These are phyloP conservation scores for Albugo candida DNA, from an alignment of 352 stramenopile species.

Conservation along the genomic window DNA sequence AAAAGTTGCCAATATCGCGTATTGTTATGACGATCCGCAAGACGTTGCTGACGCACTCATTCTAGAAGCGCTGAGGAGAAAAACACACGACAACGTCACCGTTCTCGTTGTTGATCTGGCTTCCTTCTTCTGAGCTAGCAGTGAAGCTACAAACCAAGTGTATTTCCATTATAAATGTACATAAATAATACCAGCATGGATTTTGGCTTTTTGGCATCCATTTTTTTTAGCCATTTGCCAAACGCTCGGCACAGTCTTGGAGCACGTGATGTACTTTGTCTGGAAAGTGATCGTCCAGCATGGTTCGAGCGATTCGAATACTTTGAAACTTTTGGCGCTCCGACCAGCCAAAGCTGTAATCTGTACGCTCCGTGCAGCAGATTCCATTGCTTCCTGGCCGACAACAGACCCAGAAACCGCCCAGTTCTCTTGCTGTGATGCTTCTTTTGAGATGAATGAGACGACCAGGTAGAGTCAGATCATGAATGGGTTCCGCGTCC, in stretches of 20 bases:
- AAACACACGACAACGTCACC: slow-evolving; percentile 61
- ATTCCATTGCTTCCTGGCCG: slow-evolving; percentile 48
- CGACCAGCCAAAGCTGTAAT: slow-evolving; percentile 65
- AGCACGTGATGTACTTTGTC: slow-evolving; percentile 78
- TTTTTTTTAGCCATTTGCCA: not conserved
- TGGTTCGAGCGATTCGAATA: slow-evolving; percentile 64
- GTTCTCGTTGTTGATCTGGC: slow-evolving; percentile 51
- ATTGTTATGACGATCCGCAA: slow-evolving; percentile 28
- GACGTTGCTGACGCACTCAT: slow-evolving; percentile 36
- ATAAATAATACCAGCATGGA: too few relatives aligned
- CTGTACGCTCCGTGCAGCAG: slow-evolving; percentile 61
- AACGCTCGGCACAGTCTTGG: slow-evolving; percentile 36
- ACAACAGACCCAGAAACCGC: slow-evolving; percentile 70
- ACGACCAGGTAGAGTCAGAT: slow-evolving; percentile 53
- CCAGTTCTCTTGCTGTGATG: slow-evolving; percentile 10
- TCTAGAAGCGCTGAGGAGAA: slow-evolving; percentile 25
- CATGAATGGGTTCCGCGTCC: slow-evolving; percentile 52
- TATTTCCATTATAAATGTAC: too few relatives aligned
- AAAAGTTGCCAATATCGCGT: slow-evolving; percentile 30
- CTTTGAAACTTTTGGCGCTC: slow-evolving; percentile 32
- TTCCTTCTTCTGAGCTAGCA: slow-evolving; percentile 12
- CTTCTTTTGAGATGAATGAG: slow-evolving; percentile 59
- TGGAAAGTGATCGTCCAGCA: slow-evolving; percentile 77
- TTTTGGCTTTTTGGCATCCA: too few relatives aligned
- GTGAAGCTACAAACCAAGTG: too few relatives aligned